phyloP scores from a whole-genome alignment of 148 eudicot genomes.

The Rhododendron mucronatum region DNA sequence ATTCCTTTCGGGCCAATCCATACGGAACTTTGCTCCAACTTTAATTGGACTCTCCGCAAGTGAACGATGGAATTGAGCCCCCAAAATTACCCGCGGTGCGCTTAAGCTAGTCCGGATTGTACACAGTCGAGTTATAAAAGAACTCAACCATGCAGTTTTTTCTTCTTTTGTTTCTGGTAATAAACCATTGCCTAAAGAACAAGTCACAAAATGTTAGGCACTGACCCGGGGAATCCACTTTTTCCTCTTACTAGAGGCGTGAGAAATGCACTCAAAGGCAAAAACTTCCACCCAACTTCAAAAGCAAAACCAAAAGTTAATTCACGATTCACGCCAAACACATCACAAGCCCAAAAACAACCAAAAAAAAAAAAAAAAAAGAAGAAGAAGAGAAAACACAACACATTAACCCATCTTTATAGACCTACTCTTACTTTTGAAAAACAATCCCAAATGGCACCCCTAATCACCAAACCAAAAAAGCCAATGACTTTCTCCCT shows the following conservation, averaged over 20 bases:
- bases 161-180: not conserved
- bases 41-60: no score
- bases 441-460: conserved; percentile 33
- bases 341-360: conserved; percentile 1
- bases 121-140: no score
- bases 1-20: no score
- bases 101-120: not conserved
- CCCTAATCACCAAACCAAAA: conserved; percentile 34
- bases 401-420: conserved; percentile 14
- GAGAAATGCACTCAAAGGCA: conserved; percentile 31
- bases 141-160: not conserved
- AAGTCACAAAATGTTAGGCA: conserved; percentile 17
- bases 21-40: no score
- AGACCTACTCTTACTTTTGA: not conserved
- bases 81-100: no score
- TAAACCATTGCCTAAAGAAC: not conserved
- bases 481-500: conserved; percentile 28
- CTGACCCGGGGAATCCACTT: not conserved
- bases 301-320: conserved; percentile 12
- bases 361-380: no score
- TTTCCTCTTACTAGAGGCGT: conserved; percentile 17
- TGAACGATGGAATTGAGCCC: no score
- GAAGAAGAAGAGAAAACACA: not conserved
- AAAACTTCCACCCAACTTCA: conserved; percentile 6
- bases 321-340: conserved; percentile 46